Base-by-base conservation (phyloP, 2,329 filamentous ascomycete species). In the Pseudogymnoascus sp. region DNA sequence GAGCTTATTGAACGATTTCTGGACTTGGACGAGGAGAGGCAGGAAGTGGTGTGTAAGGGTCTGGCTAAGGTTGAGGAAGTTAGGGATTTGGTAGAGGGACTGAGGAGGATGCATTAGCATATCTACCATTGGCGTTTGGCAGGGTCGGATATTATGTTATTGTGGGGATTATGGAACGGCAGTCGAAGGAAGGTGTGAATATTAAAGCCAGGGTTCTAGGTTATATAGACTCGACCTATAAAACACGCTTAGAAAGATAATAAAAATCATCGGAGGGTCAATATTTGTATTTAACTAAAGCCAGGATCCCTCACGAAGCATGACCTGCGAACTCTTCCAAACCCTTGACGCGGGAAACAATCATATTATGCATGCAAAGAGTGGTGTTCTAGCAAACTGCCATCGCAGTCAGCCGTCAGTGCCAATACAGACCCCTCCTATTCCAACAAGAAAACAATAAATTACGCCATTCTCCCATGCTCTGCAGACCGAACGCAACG, bases 1-100 rank as follows among this genome's bases (percentile, higher is more conserved):
- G 93, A 97, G 72, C 79, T 97, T 69, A 80, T 99, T 11, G 93
- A 97, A 76, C 76, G 84, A 60, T 97, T 97, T 71, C 74, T 97
- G 67, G 87, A 92, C 66, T 78, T 90, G 66, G 79, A 83, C 52
- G 84, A 87, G 62, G 77, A 78, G 38, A 76, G 76, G 41, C 85
- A 87, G 74, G 77, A 76, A 67, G 72, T 76, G 62, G 77, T 83
- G 59, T 85, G 78, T 63, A 72, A 79, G 72, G 85, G 78, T 59
- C 80, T 81, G 66, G 86, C 78, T 65, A 83, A 78, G 78, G 74
- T 90, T 66, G 81, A 87, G 74, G 72, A 85, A 77, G 81, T 88
- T 75, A 78, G 85, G 59, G 82, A 81, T 60, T 69, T 85, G 61
- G 77, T 89, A 2, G 85, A 88, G 69, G 83, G 85, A 69, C 71